A percentile compares a stretch with the other conserved stretches of the same genome.
These are phyloP conservation scores for Somion occarium DNA, from an alignment of 1,284 basidiomycete genomes.

Conservation along the genomic window DNA sequence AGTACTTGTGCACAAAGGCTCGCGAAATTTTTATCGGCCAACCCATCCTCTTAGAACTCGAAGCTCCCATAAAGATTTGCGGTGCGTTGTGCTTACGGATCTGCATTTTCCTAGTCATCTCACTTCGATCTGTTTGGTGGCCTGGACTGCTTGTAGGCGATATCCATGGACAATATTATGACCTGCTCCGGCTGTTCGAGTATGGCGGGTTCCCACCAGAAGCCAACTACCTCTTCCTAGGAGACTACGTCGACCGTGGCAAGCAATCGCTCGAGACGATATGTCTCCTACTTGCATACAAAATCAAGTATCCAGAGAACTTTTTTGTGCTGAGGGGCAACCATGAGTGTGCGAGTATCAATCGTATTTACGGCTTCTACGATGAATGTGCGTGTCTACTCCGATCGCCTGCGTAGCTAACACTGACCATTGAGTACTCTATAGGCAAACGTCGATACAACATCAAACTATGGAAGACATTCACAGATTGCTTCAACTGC, in stretches of 20 bases:
- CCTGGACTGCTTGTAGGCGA: conserved; percentile 60
- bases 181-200: conserved; percentile 89
- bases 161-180: conserved; percentile 95
- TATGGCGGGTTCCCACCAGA: conserved; percentile 95
- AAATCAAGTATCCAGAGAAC: conserved; percentile 99
- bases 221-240: conserved; percentile 94
- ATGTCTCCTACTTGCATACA: conserved; percentile 87
- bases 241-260: conserved; percentile 93
- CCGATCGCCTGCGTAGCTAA: conserved; percentile 4
- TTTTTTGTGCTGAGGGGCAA: conserved; percentile 95
- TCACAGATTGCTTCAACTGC: conserved; percentile 96
- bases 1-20: conserved; percentile 91
- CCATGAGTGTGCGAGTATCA: conserved; percentile 94
- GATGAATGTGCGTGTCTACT: conserved; percentile 76
- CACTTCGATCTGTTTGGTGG: too few relatives aligned
- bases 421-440: background rate
- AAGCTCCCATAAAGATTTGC: conserved; percentile 97
- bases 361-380: conserved; percentile 95
- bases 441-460: conserved; percentile 95
- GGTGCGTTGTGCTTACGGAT: conserved; percentile 65
- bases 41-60: conserved; percentile 89
- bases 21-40: conserved; percentile 96
- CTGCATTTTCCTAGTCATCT: conserved; percentile 3
- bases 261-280: conserved; percentile 95
- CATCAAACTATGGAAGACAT: conserved; percentile 98